phyloP scores from a whole-genome alignment of 2,329 filamentous ascomycete genomes.

The Boeremia lycopersici region DNA sequence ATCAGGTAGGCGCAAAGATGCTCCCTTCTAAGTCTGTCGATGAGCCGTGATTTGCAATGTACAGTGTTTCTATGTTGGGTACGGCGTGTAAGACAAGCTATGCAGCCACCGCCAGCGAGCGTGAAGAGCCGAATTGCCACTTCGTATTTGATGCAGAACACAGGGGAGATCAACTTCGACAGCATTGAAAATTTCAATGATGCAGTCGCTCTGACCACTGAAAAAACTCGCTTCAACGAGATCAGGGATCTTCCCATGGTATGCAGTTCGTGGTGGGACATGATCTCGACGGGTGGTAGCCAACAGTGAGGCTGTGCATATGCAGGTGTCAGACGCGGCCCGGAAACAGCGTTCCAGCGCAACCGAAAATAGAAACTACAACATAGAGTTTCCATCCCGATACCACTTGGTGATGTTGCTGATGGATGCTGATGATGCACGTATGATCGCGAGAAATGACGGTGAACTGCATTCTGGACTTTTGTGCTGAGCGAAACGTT shows the following conservation, averaged over 20 bases:
- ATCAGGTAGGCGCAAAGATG: slow-evolving; percentile 5
- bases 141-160: slow-evolving; percentile 3
- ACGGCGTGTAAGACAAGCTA: not conserved
- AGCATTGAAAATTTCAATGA: not conserved
- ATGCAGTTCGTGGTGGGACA: slow-evolving; percentile 8
- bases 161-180: slow-evolving; percentile 1
- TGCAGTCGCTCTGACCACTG: not conserved
- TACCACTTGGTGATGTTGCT: not conserved
- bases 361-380: slow-evolving; percentile 20
- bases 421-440: not conserved
- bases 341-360: slow-evolving; percentile 15
- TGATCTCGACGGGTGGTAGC: slow-evolving; percentile 6
- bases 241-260: slow-evolving; percentile 18
- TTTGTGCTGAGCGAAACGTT: not conserved
- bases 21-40: not conserved
- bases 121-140: not conserved
- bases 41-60: not conserved
- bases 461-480: not conserved
- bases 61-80: not conserved
- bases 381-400: not conserved
- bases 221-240: not conserved
- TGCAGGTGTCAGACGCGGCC: slow-evolving; percentile 25
- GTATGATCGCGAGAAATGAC: not conserved
- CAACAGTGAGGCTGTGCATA: slow-evolving; percentile 25
- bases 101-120: not conserved